A percentile compares a stretch with the other conserved stretches of the same genome.
These are phyloP conservation scores for Fomitiporia mediterranea DNA, from an alignment of 1,284 basidiomycete species.

Conservation along the genomic window DNA sequence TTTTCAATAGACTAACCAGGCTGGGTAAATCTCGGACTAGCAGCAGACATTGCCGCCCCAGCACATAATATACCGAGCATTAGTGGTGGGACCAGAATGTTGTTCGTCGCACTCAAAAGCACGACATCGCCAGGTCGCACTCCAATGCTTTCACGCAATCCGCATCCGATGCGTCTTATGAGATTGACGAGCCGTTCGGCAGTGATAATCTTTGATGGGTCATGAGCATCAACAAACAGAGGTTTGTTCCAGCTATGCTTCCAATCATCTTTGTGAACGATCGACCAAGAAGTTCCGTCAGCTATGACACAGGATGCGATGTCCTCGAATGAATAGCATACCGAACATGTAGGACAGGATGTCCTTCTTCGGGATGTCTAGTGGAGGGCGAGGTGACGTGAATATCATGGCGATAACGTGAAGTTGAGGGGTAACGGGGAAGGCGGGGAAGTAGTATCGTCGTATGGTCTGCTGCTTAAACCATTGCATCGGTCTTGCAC, in stretches of 20 bases:
- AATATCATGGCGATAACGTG: not conserved
- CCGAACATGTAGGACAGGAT: constrained; percentile 22
- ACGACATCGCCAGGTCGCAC: constrained; percentile 20
- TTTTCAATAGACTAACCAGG: constrained; percentile 2
- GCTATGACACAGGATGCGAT: not conserved
- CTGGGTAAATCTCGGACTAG: constrained; percentile 17
- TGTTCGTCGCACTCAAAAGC: constrained; percentile 17
- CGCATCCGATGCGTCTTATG: constrained; percentile 16
- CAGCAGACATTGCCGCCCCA: constrained; percentile 20
- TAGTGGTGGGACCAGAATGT: constrained; percentile 19
- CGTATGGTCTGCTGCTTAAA: too few relatives aligned
- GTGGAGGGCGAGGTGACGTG: not conserved
- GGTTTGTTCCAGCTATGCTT: constrained; percentile 20
- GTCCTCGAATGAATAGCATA: constrained; percentile 3
- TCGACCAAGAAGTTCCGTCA: not conserved
- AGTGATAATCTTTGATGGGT: constrained; percentile 16
- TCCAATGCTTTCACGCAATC: constrained; percentile 15
- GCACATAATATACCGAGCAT: constrained; percentile 21
- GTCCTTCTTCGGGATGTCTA: constrained; percentile 19
- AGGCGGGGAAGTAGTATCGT: not conserved
- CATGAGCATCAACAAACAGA: constrained; percentile 19
- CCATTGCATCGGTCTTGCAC: too few relatives aligned
- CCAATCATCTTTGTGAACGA: constrained; percentile 9
- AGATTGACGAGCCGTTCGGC: constrained; percentile 16
- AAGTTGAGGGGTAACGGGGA: not conserved